Evolutionary conservation across 2,329 filamentous ascomycete species (phyloP).

Genomic region (Celoporthe dispersa): DNA sequence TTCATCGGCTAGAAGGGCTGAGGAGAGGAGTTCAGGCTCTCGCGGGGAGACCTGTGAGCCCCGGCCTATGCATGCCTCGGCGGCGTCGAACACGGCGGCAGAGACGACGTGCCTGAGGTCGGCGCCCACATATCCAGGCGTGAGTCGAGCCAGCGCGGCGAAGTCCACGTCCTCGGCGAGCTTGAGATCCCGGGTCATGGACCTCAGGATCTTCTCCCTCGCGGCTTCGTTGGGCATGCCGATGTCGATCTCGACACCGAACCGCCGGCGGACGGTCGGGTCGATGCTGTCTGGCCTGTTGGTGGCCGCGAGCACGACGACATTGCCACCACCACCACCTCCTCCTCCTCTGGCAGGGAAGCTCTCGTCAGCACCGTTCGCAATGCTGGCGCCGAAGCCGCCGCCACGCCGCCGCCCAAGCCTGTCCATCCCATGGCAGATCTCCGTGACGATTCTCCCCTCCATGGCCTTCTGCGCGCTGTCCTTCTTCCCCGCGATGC

Average conservation of each 20-base stretch:
- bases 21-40: background rate
- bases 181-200: slow-evolving; percentile 68
- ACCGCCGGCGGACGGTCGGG: slow-evolving; percentile 70
- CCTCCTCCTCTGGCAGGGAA: slow-evolving; percentile 65
- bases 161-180: slow-evolving; percentile 76
- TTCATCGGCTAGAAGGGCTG: background rate
- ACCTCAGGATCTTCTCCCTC: slow-evolving; percentile 76
- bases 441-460: slow-evolving; percentile 80
- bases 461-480: slow-evolving; percentile 87
- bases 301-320: slow-evolving; percentile 90
- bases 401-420: slow-evolving; percentile 71
- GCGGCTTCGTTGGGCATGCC: slow-evolving; percentile 81
- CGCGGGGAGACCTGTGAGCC: background rate
- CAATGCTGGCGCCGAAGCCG: slow-evolving; percentile 55
- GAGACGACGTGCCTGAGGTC: slow-evolving; percentile 74
- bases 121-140: slow-evolving; percentile 90
- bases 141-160: slow-evolving; percentile 74
- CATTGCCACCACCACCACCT: slow-evolving; percentile 71
- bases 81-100: slow-evolving; percentile 46
- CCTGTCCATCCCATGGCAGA: slow-evolving; percentile 85
- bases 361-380: slow-evolving; percentile 81
- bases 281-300: slow-evolving; percentile 88
- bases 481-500: slow-evolving; percentile 85
- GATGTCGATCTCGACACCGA: slow-evolving; percentile 86
- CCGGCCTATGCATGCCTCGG: slow-evolving; percentile 33